Conservation (phyloP, 352 stramenopile species). For the Pythium chondricola region DNA sequence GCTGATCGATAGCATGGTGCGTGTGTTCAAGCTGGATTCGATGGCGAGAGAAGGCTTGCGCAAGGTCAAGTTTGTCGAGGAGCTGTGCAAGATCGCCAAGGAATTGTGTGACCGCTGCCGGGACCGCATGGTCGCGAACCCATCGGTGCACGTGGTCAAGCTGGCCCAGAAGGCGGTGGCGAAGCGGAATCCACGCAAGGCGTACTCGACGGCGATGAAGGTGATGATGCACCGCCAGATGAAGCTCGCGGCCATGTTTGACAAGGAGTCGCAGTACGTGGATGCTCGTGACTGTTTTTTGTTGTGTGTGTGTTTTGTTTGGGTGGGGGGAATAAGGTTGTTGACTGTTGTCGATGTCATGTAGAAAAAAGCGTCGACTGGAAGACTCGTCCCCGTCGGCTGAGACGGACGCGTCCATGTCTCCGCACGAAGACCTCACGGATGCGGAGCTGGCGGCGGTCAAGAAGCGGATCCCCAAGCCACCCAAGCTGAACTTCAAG, state of each 20-base stretch:
- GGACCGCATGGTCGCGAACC: constrained; percentile 78
- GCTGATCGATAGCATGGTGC: constrained; percentile 56
- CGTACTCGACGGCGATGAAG: constrained; percentile 81
- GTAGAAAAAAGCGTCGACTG: constrained; percentile 73
- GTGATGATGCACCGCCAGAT: constrained; percentile 83
- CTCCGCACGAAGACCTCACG: constrained; percentile 62
- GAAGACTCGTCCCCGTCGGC: constrained; percentile 55
- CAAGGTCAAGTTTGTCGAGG: constrained; percentile 49
- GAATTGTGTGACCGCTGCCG: constrained; percentile 72
- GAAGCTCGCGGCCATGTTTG: constrained; percentile 68
- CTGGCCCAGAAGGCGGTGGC: constrained; percentile 68
- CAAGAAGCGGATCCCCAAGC: constrained; percentile 77
- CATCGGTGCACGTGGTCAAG: constrained; percentile 78
- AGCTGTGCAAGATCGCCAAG: constrained; percentile 69
- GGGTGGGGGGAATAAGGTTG: background rate
- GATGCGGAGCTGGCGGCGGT: constrained; percentile 77
- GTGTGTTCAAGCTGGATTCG: constrained; percentile 73
- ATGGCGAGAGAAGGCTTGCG: constrained; percentile 66
- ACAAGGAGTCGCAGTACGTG: constrained; percentile 72
- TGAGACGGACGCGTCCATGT: constrained; percentile 56
- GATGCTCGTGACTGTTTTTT: too few relatives aligned
- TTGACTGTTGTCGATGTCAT: background rate
- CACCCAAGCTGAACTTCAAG: constrained; percentile 77
- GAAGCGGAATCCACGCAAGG: constrained; percentile 69
- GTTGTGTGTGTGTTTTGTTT: background rate